Evolutionary conservation across 2,329 filamentous ascomycete genomes (phyloP).

Genomic region (Talaromyces sp.): DNA sequence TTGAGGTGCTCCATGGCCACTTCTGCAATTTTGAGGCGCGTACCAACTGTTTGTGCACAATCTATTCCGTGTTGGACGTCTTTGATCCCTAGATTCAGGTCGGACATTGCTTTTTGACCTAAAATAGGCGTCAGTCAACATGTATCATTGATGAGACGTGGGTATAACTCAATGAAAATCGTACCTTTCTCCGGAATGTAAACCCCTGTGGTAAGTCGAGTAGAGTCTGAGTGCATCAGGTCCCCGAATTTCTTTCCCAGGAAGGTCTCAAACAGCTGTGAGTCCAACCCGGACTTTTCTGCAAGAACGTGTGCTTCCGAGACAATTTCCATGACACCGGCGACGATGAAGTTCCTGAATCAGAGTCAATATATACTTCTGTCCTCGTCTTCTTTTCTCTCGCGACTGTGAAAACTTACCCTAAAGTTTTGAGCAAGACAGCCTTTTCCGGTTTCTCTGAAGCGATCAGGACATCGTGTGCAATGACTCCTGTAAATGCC

Average conservation of each 20-base stretch:
- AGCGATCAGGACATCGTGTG: neutral
- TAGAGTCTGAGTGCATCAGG: neutral
- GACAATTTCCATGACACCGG: neutral
- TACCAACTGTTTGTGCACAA: neutral
- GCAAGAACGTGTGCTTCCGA: neutral
- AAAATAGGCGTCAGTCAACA: neutral
- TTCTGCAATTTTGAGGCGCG: neutral
- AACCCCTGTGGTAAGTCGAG: neutral
- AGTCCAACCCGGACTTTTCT: neutral
- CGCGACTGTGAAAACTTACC: neutral
- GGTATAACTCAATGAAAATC: neutral
- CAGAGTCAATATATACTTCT: neutral
- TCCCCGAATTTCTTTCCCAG: neutral
- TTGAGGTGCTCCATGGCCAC: neutral
- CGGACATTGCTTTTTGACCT: neutral
- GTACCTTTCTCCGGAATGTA: neutral
- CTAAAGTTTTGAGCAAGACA: neutral
- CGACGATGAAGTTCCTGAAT: neutral
- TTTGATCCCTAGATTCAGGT: neutral
- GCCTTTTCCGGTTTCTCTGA: neutral
- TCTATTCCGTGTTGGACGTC: neutral
- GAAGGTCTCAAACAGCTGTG: neutral
- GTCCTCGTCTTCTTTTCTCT: neutral
- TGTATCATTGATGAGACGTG: neutral
- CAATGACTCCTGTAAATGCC: neutral